Conservation (phyloP, 1,284 basidiomycete species). For the Cutaneotrichosporon sp. region DNA sequence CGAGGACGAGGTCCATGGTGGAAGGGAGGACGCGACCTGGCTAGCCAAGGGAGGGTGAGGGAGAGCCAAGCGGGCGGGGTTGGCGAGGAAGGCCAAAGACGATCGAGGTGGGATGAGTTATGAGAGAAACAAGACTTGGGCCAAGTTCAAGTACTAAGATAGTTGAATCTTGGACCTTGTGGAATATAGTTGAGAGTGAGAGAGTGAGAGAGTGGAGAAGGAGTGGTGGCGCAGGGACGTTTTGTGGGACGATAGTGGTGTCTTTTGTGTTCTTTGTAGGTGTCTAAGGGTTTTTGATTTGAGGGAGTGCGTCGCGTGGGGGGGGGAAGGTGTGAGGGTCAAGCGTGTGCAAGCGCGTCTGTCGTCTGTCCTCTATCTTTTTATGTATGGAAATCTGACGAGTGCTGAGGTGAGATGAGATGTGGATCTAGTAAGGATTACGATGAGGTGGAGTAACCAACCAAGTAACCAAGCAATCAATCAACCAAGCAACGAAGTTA, state of each 20-base stretch:
- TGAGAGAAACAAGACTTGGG: neutral
- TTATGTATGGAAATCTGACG: too few species aligned
- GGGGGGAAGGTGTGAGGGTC: neutral
- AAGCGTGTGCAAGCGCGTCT: neutral
- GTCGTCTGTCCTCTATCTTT: too few species aligned
- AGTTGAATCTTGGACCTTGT: neutral
- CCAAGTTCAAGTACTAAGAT: neutral
- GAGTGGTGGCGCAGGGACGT: neutral
- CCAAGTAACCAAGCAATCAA: too few species aligned
- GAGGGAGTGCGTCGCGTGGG: neutral
- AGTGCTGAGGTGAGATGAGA: too few species aligned
- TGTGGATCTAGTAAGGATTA: too few species aligned
- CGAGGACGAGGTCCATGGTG: slow-evolving; percentile 78
- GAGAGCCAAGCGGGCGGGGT: neutral
- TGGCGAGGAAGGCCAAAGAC: neutral
- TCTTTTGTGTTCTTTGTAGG: neutral
- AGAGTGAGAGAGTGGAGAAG: too few species aligned
- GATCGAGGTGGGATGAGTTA: neutral
- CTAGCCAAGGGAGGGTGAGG: neutral
- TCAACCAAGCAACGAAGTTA: too few species aligned
- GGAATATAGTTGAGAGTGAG: too few species aligned
- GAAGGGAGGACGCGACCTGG: neutral
- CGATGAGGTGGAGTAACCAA: too few species aligned
- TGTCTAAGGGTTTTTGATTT: neutral
- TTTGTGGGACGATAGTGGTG: neutral